Percentiles rank a stretch among this genome's conserved stretches.
Conservation (phyloP, 495 filamentous ascomycete genomes). For the Haplographium delicatum region DNA sequence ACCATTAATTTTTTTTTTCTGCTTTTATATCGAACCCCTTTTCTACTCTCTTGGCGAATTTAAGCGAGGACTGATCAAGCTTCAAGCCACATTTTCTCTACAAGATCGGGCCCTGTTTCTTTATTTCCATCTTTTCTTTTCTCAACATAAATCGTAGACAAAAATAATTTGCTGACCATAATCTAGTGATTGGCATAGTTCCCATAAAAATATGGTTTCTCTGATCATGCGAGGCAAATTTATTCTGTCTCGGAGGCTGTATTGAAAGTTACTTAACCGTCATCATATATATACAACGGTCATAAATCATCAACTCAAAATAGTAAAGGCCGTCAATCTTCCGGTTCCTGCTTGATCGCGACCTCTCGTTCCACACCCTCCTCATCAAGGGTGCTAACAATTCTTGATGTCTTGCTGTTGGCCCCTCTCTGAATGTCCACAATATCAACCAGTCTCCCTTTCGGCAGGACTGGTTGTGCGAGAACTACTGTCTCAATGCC, state of each 20-base stretch:
- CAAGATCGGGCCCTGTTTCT: no score
- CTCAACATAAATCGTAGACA: no score
- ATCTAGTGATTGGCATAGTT: no score
- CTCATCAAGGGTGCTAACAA: conserved; percentile 14
- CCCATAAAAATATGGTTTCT: no score
- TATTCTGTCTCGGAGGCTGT: background rate
- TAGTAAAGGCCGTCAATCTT: background rate
- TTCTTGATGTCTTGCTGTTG: conserved; percentile 14
- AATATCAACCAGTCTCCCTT: conserved; percentile 37
- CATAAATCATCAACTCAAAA: conserved; percentile 5
- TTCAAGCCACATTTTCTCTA: no score
- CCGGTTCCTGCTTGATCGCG: conserved; percentile 19
- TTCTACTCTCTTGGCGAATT: no score
- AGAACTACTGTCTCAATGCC: conserved; percentile 81
- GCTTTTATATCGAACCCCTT: no score
- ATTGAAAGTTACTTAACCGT: background rate
- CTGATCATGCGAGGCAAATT: no score
- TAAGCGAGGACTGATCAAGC: no score
- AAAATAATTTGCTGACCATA: no score
- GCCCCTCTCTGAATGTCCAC: conserved; percentile 35
- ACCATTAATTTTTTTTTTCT: no score
- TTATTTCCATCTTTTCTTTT: no score
- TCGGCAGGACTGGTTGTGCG: conserved; percentile 39
- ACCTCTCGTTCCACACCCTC: conserved; percentile 10
- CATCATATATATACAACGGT: background rate